These are phyloP conservation scores for Boeremia lycopersici DNA, from an alignment of 2,329 filamentous ascomycete genomes.

Conservation along the genomic window DNA sequence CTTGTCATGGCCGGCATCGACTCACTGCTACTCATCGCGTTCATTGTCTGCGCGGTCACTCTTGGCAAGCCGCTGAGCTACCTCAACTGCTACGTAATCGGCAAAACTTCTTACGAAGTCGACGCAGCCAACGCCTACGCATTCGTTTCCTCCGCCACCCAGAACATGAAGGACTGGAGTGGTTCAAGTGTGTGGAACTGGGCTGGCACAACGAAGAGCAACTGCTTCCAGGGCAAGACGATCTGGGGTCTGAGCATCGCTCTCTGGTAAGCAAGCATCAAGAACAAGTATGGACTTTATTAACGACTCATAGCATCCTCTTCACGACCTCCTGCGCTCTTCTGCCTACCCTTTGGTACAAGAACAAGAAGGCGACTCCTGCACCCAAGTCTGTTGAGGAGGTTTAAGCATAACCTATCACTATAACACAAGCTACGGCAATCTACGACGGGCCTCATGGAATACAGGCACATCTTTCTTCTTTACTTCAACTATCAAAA, in stretches of 20 bases:
- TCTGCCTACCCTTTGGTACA: constrained; percentile 56
- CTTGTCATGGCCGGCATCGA: constrained; percentile 74
- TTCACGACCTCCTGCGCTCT: constrained; percentile 54
- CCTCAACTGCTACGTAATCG: constrained; percentile 70
- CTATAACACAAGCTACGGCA: background rate
- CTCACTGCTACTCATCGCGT: constrained; percentile 71
- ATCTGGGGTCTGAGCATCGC: constrained; percentile 86
- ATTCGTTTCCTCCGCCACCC: constrained; percentile 59
- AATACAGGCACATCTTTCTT: background rate
- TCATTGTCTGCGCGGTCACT: constrained; percentile 76
- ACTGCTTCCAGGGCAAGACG: constrained; percentile 84
- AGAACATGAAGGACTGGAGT: constrained; percentile 59
- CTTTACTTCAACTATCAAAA: background rate
- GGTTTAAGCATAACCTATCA: constrained; percentile 19
- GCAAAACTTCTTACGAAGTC: constrained; percentile 52
- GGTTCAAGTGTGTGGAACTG: constrained; percentile 56
- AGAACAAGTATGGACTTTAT: background rate
- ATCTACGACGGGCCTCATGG: background rate
- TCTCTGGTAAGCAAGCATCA: constrained; percentile 61
- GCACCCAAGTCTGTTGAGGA: constrained; percentile 44
- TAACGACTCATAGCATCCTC: constrained; percentile 47
- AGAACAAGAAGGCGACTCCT: constrained; percentile 54
- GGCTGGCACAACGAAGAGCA: constrained; percentile 65
- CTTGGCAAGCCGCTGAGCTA: constrained; percentile 82
- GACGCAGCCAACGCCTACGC: constrained; percentile 57